phyloP scores from a whole-genome alignment of 495 filamentous ascomycete genomes.

The Tetracladium marchalianum region DNA sequence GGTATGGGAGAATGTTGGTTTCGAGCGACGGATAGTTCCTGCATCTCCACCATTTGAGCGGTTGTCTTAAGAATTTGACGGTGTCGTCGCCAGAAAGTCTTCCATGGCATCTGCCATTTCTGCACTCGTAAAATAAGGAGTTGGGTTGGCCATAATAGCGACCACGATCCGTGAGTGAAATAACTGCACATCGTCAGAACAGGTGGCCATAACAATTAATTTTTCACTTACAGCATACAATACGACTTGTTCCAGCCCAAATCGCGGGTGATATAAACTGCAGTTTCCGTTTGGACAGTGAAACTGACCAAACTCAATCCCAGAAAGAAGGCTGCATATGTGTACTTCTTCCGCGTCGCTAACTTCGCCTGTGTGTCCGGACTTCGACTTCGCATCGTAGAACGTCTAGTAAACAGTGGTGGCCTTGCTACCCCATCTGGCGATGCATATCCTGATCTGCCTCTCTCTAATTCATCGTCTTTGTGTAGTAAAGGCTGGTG shows the following conservation, averaged over 20 bases:
- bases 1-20: slow-evolving; percentile 48
- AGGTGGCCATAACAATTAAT: neutral
- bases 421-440: slow-evolving; percentile 5
- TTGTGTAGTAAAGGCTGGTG: slow-evolving; percentile 42
- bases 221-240: slow-evolving; percentile 70
- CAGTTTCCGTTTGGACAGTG: slow-evolving; percentile 84
- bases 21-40: slow-evolving; percentile 45
- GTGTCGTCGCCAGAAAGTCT: slow-evolving; percentile 81
- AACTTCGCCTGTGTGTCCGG: slow-evolving; percentile 34
- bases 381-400: slow-evolving; percentile 23
- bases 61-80: slow-evolving; percentile 63
- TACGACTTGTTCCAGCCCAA: slow-evolving; percentile 92
- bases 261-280: slow-evolving; percentile 83
- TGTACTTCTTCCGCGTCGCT: slow-evolving; percentile 70
- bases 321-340: slow-evolving; percentile 76
- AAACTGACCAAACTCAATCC: slow-evolving; percentile 73
- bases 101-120: slow-evolving; percentile 59
- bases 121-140: slow-evolving; percentile 69
- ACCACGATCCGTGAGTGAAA: slow-evolving; percentile 90
- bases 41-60: slow-evolving; percentile 74
- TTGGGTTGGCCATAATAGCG: slow-evolving; percentile 75
- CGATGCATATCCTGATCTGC: slow-evolving; percentile 27
- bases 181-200: slow-evolving; percentile 42
- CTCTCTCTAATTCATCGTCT: slow-evolving; percentile 28
- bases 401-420: slow-evolving; percentile 15